Base-by-base conservation (phyloP, 805 yeast genomes). In the Lachancea fermentati region DNA sequence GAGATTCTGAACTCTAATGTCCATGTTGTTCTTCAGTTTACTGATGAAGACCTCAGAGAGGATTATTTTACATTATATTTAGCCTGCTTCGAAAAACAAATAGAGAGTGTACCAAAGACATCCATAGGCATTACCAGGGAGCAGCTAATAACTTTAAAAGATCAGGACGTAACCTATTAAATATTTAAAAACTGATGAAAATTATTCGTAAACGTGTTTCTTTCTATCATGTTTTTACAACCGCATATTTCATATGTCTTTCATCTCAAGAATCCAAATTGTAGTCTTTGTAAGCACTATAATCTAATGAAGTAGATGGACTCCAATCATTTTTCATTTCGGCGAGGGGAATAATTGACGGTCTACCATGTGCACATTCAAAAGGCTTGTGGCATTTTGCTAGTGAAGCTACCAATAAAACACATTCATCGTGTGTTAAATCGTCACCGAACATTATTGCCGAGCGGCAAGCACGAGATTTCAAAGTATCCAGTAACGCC, bases 301-400 rank as follows among this genome's bases (percentile, higher is more conserved):
- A n/a, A n/a, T n/a, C n/a, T n/a, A n/a, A n/a, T n/a, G n/a, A n/a
- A n/a, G n/a, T 7, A 12, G 6, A 5, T 13, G 15, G 7, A 29
- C 14, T 29, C n/a, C 13, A 3, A 22, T n/a, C 2, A 17, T 19
- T 33, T 9, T 11, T 15, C 3, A 32, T 5, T n/a, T 35, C 32
- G 5, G 30, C 19, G 16, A 43, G 8, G 4, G 89, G 88, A 1
- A 77, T 71, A 9, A 81, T 56, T 0, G 87, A 74, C 0, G 95
- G 94, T 41, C 95, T 61, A 0, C 95, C 95, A 57, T 86, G 95
- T 0, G 95, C 95, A 66, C 95, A 87, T 41, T 73, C 78, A 48
- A 84, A 81, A 0, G 95, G 94, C 14, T 69, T 58, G 11, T 61
- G 50, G 51, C 95, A 85, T 3, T 39, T 16, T 0, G 66, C 47